A percentile compares a stretch with the other conserved stretches of the same genome.
These are phyloP conservation scores for Axilococcus clingmanii DNA, from an alignment of 139 green algal genomes.

Conservation along the genomic window DNA sequence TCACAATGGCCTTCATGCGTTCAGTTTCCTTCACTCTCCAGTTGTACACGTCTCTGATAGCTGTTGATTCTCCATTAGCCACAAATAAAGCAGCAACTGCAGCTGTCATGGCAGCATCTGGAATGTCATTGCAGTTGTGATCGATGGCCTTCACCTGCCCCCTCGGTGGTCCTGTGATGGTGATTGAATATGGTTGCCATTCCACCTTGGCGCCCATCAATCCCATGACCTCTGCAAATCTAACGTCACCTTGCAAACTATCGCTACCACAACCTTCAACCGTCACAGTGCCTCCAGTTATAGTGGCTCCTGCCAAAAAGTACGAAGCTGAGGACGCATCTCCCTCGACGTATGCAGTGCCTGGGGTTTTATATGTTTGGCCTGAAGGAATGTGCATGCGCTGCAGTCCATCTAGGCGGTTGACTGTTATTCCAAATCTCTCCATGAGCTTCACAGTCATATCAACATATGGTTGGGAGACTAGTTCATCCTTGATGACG, in stretches of 20 bases:
- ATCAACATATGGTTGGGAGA: constrained; percentile 93
- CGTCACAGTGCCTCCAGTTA: constrained; percentile 79
- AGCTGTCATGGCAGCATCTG: constrained; percentile 97
- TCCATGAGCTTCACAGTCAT: constrained; percentile 99
- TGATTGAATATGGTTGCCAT: constrained; percentile 86
- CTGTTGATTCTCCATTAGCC: constrained; percentile 69
- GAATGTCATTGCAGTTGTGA: constrained; percentile 98
- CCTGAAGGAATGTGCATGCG: constrained; percentile 57
- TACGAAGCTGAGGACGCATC: constrained; percentile 93
- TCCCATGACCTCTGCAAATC: constrained; percentile 93
- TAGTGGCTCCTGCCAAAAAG: constrained; percentile 92
- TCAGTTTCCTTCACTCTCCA: constrained; percentile 99
- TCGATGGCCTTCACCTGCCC: constrained; percentile 78
- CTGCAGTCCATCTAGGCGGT: constrained; percentile 65
- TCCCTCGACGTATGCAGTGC: constrained; percentile 89
- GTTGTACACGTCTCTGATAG: constrained; percentile 95
- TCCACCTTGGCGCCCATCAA: constrained; percentile 90
- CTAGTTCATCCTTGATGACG: constrained; percentile 86
- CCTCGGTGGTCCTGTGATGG: constrained; percentile 61
- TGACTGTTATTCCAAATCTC: constrained; percentile 73
- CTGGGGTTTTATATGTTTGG: constrained; percentile 83
- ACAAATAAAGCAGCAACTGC: constrained; percentile 92
- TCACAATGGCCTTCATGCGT: constrained; percentile 95
- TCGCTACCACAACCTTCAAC: constrained; percentile 92
- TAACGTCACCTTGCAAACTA: constrained; percentile 86